Percentiles rank a stretch among this genome's conserved stretches.
These are phyloP conservation scores for Aspergillus baeticus DNA, from an alignment of 495 filamentous ascomycete species.

Conservation along the genomic window DNA sequence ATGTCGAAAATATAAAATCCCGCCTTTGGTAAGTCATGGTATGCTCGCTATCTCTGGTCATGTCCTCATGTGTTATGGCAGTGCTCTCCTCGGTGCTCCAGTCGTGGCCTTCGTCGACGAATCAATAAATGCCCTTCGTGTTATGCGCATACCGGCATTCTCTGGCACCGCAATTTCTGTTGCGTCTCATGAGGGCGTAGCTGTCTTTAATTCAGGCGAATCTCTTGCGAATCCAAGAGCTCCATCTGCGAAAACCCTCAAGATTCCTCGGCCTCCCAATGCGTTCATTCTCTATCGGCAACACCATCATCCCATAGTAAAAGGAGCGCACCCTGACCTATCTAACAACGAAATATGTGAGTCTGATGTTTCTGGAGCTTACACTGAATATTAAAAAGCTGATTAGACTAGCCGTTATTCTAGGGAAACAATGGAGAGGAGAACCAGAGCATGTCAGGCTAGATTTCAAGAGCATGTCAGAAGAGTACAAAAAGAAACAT, in stretches of 20 bases:
- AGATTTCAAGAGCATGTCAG: conserved; percentile 33
- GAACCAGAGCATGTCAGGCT: conserved; percentile 33
- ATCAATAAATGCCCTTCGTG: conserved; percentile 26
- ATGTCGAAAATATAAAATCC: conserved; percentile 25
- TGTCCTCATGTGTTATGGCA: conserved; percentile 13
- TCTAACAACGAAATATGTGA: conserved; percentile 50
- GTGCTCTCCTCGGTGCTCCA: conserved; percentile 25
- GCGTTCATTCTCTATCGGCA: conserved; percentile 48
- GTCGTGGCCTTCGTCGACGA: conserved; percentile 28
- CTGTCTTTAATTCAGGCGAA: background rate
- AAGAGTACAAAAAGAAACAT: conserved; percentile 41
- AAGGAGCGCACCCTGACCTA: conserved; percentile 34
- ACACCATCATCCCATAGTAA: conserved; percentile 33
- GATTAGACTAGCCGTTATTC: conserved; percentile 38
- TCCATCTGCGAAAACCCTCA: conserved; percentile 16
- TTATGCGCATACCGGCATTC: conserved; percentile 27
- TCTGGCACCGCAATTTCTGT: conserved; percentile 22
- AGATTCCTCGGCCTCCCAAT: conserved; percentile 45
- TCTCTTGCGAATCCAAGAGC: conserved; percentile 3
- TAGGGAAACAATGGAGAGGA: conserved; percentile 43
- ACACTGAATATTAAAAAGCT: conserved; percentile 15
- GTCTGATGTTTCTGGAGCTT: conserved; percentile 8
- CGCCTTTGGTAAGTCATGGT: conserved; percentile 21
- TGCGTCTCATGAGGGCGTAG: conserved; percentile 17
- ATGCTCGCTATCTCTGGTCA: background rate